Base-by-base conservation (phyloP, 768 basidiomycete species). In the Boletus patriciae region DNA sequence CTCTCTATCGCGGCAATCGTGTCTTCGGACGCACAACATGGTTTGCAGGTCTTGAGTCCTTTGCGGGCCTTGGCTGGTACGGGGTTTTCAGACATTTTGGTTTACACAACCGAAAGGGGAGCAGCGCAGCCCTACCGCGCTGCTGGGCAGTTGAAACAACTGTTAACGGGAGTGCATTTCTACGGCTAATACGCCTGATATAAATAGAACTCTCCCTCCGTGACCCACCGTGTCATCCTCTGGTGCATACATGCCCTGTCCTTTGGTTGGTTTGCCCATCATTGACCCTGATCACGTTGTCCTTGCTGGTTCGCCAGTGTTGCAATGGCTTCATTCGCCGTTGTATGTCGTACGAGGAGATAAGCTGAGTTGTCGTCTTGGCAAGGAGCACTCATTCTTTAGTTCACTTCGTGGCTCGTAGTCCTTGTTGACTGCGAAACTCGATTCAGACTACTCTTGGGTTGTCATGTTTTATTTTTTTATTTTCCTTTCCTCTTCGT, bases 361-460 rank as follows among this genome's bases (percentile, higher is more conserved):
- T n/a, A n/a, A 41, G 19, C 44, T 34, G 46, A 40, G 40, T 47
- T 46, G 50, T 48, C 11, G n/a, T 21, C 16, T 31, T 45, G 48
- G 23, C n/a, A n/a, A n/a, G 50, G 48, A 23, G 5, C 21, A 13
- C 31, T 43, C 51, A 56, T 54, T 55, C 63, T 67, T 71, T 31
- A 61, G 69, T 72, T 69, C 64, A 59, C 69, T 72, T 71, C 31
- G 69, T 59, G 59, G 69, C 63, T 57, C 71, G 54, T 23, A 44
- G 50, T 54, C 43, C 41, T 50, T 9, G 53, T 46, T 45, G 46
- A 37, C 45, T 13, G 50, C 44, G 61, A 57, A 71, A 73, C 69
- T 73, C 66, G 67, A 73, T 62, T 74, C 71, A 71, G 71, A 73
- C 73, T 73, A 73, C 57, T 71, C 66, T 69, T 25, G 57, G 57